Evolutionary conservation across 164 flowering plant genomes (phyloP), one percentile per base, ranked within the genome.

Genomic region (Liriodendron chinense): DNA sequence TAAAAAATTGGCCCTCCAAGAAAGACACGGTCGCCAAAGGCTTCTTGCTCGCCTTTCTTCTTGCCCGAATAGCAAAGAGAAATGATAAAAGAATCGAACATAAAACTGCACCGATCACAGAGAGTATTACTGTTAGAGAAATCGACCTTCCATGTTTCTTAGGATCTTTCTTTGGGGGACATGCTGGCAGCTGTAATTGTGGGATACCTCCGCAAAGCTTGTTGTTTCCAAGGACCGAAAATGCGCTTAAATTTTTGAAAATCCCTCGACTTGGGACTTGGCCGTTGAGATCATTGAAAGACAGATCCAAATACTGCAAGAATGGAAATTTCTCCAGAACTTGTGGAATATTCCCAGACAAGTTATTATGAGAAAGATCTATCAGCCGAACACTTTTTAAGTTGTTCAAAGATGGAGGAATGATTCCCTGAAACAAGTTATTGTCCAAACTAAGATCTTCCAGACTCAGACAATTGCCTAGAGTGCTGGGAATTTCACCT

Each of bases 381-480:
- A 73, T 7, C 12, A 12, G 5, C 18, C 13, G 23, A 2, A 73
- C 1, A 63, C 70, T 56, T 68, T 23, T 57, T 13, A 77, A 67
- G 16, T 22, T 9, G 18, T 23, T 43, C 24, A 77, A 59, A 2
- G 75, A 49, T 20, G 16, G 3, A 9, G 71, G 56, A 8, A 77
- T 77, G n/a, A 8, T 18, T 28, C 79, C 79, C 20, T 63, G 21
- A 21, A 76, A 71, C 7, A 47, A 14, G 71, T 72, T 76, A 71
- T 25, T 56, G 2, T 49, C 71, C 64, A 76, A 9, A 12, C 22
- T 21, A 16, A 76, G 76, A 9, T 1, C 0, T 49, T 69, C 76
- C 22, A 83, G 24, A 6, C 62, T 53, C 1, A 21, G 2, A 53
- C 87, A 83, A 1, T 28, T 64, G 7, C 84, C 77, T 26, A 85